These are phyloP conservation scores for Corrigiola litoralis DNA, from an alignment of 179 eudicot genomes.

Conservation along the genomic window DNA sequence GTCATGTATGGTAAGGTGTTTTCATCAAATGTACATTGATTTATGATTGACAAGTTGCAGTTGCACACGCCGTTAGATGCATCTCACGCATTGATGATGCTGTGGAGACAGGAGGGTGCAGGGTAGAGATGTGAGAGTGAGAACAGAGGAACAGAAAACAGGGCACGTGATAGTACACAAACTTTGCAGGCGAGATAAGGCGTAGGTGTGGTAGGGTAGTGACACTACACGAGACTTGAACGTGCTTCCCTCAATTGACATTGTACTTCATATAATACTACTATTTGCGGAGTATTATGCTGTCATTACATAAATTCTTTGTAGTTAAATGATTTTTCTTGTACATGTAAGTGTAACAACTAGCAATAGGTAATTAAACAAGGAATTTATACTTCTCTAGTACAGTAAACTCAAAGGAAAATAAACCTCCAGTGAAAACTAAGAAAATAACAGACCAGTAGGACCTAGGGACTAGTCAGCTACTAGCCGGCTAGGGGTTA, in stretches of 20 bases:
- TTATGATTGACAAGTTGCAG: not conserved
- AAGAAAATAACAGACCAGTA: too few species aligned
- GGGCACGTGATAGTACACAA: conserved; percentile 23
- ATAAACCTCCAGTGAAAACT: too few species aligned
- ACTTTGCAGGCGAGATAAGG: conserved; percentile 14
- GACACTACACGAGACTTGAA: conserved; percentile 19
- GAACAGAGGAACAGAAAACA: conserved; percentile 13
- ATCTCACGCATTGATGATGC: not conserved
- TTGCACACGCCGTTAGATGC: not conserved
- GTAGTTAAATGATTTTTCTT: too few species aligned
- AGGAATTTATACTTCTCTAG: too few species aligned
- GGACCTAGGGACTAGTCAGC: too few species aligned
- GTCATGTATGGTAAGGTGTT: not conserved
- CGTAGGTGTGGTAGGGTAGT: not conserved
- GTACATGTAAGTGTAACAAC: too few species aligned
- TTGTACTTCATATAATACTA: not conserved
- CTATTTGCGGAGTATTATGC: too few species aligned
- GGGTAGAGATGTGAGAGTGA: not conserved
- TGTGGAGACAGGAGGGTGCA: not conserved
- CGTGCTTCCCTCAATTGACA: conserved; percentile 24
- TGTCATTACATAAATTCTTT: too few species aligned
- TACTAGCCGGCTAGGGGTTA: too few species aligned
- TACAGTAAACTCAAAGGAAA: too few species aligned
- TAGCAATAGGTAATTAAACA: too few species aligned
- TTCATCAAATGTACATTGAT: not conserved